These are phyloP conservation scores for Durio zibethinus DNA, from an alignment of 345 rosid genomes.

Conservation along the genomic window DNA sequence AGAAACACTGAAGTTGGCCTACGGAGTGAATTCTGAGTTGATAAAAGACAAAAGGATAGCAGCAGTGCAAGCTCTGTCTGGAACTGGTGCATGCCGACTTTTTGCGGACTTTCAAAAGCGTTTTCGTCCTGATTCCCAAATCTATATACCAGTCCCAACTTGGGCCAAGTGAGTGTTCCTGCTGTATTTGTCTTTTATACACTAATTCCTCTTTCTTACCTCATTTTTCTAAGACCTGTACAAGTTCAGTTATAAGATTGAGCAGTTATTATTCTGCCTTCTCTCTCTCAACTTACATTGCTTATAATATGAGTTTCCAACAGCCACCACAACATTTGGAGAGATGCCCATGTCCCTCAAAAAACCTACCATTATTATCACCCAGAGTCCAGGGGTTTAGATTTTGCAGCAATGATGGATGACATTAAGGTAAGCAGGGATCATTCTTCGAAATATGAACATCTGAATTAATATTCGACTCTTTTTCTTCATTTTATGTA, in stretches of 20 bases:
- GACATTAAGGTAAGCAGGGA: conserved; percentile 62
- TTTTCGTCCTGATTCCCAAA: conserved; percentile 78
- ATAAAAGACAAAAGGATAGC: conserved; percentile 84
- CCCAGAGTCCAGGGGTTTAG: conserved; percentile 78
- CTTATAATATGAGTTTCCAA: conserved; percentile 23
- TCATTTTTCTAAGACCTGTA: background rate
- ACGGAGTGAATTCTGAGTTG: conserved; percentile 77
- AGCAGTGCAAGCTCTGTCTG: conserved; percentile 87
- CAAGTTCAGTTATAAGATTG: background rate
- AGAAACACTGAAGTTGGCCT: conserved; percentile 86
- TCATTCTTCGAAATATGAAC: background rate
- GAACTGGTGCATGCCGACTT: conserved; percentile 93
- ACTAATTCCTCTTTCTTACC: background rate
- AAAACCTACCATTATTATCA: conserved; percentile 83
- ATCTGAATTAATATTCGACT: background rate
- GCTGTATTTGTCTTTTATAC: conserved; percentile 3
- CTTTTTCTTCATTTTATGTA: background rate
- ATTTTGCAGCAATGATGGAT: conserved; percentile 83
- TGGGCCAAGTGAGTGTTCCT: conserved; percentile 80
- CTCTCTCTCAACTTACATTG: background rate
- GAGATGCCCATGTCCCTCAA: conserved; percentile 88
- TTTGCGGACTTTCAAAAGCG: conserved; percentile 97
- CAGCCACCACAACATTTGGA: conserved; percentile 99
- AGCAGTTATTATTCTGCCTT: background rate
- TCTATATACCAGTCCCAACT: conserved; percentile 89